A percentile compares a stretch with the other conserved stretches of the same genome.
These are phyloP conservation scores for Penicillium vulpinum DNA, from an alignment of 2,329 filamentous ascomycete species.

Conservation along the genomic window DNA sequence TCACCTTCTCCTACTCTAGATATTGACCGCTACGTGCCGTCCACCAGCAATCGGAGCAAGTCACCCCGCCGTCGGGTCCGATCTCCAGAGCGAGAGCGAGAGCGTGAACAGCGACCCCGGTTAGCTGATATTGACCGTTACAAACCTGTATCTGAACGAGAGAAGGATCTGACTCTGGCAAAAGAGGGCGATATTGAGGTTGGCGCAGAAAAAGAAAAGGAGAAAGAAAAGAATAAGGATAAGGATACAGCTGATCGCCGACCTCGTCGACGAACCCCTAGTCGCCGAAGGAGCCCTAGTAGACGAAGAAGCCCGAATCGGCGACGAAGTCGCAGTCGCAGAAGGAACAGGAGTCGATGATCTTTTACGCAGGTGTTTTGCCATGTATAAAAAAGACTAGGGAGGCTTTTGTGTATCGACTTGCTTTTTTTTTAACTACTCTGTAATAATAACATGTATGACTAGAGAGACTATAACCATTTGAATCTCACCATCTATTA, in stretches of 20 bases:
- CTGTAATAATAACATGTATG: conserved; percentile 15
- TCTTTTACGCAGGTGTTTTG: not conserved
- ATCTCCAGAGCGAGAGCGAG: conserved; percentile 38
- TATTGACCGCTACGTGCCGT: conserved; percentile 47
- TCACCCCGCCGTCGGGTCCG: conserved; percentile 43
- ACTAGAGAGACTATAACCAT: conserved; percentile 6
- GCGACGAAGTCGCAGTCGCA: conserved; percentile 15
- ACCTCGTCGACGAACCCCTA: conserved; percentile 17
- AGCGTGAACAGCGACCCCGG: conserved; percentile 34
- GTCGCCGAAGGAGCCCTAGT: conserved; percentile 20
- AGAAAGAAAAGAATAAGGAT: conserved; percentile 18
- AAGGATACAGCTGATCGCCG: conserved; percentile 27
- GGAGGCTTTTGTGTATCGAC: not conserved
- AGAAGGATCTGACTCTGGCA: conserved; percentile 28
- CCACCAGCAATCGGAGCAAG: conserved; percentile 43
- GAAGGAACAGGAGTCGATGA: conserved; percentile 30
- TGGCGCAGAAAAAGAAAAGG: not conserved
- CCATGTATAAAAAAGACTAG: not conserved
- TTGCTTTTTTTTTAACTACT: not conserved
- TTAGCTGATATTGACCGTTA: conserved; percentile 48
- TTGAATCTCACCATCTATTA: not conserved
- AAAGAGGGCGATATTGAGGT: conserved; percentile 13
- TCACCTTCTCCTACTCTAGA: conserved; percentile 38
- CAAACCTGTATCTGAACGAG: conserved; percentile 40
- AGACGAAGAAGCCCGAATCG: conserved; percentile 20